phyloP scores from a whole-genome alignment of 352 stramenopile genomes.

The Globisporangium echinulatum region DNA sequence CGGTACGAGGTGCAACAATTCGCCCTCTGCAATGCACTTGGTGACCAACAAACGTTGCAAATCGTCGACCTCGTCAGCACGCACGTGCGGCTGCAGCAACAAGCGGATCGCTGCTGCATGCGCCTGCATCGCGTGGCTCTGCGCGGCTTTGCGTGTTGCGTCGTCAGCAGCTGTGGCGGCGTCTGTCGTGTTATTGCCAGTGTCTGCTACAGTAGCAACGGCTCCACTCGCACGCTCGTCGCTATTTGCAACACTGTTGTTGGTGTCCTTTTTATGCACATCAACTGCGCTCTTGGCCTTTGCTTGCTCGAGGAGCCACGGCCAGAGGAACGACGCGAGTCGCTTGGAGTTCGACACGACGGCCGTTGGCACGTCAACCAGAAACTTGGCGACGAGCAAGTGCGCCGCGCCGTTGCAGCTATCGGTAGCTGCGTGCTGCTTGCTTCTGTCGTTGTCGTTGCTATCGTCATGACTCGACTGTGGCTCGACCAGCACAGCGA shows the following conservation, averaged over 20 bases:
- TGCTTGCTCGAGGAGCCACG: conserved; percentile 31
- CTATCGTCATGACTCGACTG: neutral
- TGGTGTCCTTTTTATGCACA: neutral
- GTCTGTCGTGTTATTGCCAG: too few relatives aligned
- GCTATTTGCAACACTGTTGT: neutral
- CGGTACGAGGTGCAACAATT: conserved; percentile 36
- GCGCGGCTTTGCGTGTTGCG: neutral
- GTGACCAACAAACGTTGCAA: conserved; percentile 43
- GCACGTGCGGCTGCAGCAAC: conserved; percentile 8
- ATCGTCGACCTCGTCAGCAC: conserved; percentile 21
- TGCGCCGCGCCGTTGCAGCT: conserved; percentile 5
- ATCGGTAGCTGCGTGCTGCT: neutral
- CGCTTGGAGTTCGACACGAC: conserved; percentile 26
- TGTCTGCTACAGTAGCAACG: too few relatives aligned
- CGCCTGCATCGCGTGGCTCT: conserved; percentile 8
- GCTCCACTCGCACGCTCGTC: too few relatives aligned
- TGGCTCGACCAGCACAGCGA: conserved; percentile 12
- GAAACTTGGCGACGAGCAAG: conserved; percentile 44
- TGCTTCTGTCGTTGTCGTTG: neutral
- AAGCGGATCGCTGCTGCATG: conserved; percentile 14
- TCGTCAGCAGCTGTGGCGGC: neutral
- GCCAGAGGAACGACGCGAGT: conserved; percentile 47
- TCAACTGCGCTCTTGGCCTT: neutral
- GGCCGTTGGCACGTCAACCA: conserved; percentile 35
- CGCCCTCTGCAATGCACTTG: conserved; percentile 25